Base-by-base conservation (phyloP, 805 yeast species). In the Candida ficus region DNA sequence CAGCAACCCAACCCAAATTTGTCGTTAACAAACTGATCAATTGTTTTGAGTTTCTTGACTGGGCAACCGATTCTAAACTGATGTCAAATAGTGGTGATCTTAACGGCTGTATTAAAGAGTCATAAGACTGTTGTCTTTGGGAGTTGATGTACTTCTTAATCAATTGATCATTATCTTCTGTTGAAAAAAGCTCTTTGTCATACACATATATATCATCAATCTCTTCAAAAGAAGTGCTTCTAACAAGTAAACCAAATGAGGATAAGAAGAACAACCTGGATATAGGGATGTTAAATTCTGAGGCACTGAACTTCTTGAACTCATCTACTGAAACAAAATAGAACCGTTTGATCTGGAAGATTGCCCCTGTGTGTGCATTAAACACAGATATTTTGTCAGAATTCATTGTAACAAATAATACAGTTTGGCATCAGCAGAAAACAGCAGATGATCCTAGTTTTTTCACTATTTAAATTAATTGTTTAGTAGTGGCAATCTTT, bases 181-280 rank as follows among this genome's bases (percentile, higher is more conserved):
- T 46, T 4, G 70, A 61, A 47, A 83, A 82, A 34, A 76, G 60
- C 34, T 78, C 68, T 55, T 81, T 75, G 56, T 83, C 88, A 58
- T 70, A 83, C 1, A 76, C 78, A 56, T 72, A 82, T 4, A 82
- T 64, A 43, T 79, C 83, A 38, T 63, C 65, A 23, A 72, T 57
- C 68, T 66, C 68, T 67, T 69, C 52, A 67, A 68, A 55, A 65
- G 73, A 56, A 20, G 49, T 39, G 8, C 47, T 39, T 42, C 74
- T 78, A 46, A 83, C 63, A 50, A 74, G 77, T 34, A 76, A 69
- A 0, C 90, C 90, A 56, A 73, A 79, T 1, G 88, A 76, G 3
- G 88, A 71, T 29, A 83, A 59, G 12, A 83, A 61, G 47, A 83
- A 67, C 32, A 71, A 49, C 38, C 70, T 67, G 20, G 59, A 64